Evolutionary conservation across 1,284 basidiomycete genomes (phyloP).

Genomic region (Rhodotorula sp.): DNA sequence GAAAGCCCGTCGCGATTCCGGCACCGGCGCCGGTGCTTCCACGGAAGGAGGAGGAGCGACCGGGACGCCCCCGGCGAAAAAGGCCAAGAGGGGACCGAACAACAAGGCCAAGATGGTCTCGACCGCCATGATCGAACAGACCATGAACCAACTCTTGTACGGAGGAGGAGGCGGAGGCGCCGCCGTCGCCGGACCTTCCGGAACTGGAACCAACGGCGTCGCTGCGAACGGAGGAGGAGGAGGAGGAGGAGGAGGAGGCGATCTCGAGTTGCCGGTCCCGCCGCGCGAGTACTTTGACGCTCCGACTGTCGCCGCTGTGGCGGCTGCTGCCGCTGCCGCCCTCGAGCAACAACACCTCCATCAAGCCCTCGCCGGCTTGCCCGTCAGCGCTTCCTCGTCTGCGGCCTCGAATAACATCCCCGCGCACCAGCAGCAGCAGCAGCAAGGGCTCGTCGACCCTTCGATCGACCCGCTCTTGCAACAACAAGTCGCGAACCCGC

Average conservation of each 20-base stretch:
- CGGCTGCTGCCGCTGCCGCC: background rate
- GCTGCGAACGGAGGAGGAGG: background rate
- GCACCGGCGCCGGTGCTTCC: too few species aligned
- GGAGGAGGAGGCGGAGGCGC: background rate
- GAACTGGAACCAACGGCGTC: background rate
- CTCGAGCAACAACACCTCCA: background rate
- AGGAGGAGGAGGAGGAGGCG: background rate
- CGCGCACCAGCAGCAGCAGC: background rate
- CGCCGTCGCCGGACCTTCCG: background rate
- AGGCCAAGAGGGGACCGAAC: background rate
- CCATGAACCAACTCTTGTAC: background rate
- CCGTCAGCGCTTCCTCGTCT: background rate
- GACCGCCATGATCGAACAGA: too few species aligned
- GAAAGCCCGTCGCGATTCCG: background rate
- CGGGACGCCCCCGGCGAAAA: background rate
- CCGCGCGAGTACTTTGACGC: background rate
- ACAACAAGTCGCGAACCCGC: background rate
- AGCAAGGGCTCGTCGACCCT: background rate
- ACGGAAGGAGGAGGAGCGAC: background rate
- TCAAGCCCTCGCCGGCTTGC: background rate
- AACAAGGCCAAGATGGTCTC: too few species aligned
- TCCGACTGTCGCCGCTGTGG: background rate
- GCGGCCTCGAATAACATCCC: too few species aligned
- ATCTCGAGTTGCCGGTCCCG: background rate
- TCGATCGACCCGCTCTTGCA: background rate